Percentiles rank a stretch among this genome's conserved stretches.
phyloP scores from a whole-genome alignment of 2,329 filamentous ascomycete genomes.

The Coniochaeta hoffmannii region DNA sequence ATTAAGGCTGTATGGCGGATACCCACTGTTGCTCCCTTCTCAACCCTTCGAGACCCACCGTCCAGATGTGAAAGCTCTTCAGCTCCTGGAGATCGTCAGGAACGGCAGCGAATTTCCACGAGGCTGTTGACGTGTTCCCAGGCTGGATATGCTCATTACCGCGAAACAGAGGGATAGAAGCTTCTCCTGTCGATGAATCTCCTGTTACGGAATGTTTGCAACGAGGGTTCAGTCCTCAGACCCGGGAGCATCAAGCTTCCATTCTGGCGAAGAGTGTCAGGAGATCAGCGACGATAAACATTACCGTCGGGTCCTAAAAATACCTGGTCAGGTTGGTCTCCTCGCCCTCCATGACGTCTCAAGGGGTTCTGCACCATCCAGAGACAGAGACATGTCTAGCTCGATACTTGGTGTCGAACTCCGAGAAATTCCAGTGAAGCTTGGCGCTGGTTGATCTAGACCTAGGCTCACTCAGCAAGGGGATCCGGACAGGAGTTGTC shows the following conservation, averaged over 20 bases:
- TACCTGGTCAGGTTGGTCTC: background rate
- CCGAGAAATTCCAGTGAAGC: background rate
- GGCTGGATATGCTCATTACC: background rate
- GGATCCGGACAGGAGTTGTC: background rate
- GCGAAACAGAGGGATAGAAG: background rate
- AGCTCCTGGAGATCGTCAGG: conserved; percentile 1
- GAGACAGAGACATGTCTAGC: background rate
- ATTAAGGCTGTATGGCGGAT: background rate
- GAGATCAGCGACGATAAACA: background rate
- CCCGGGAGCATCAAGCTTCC: background rate
- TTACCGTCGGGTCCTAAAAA: background rate
- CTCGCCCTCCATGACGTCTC: background rate
- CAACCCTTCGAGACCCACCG: background rate
- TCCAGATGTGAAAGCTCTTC: background rate
- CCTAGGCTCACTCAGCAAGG: no score
- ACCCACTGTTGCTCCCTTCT: background rate
- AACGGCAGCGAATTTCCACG: background rate
- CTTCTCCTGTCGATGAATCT: background rate
- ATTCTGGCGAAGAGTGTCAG: background rate
- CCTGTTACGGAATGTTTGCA: background rate
- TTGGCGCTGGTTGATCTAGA: background rate
- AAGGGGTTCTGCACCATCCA: background rate
- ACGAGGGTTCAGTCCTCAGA: background rate
- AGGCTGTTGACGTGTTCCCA: background rate
- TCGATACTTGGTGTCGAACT: background rate